Conservation (phyloP, 1,284 basidiomycete genomes). For the Kalmanozyma brasiliensis region DNA sequence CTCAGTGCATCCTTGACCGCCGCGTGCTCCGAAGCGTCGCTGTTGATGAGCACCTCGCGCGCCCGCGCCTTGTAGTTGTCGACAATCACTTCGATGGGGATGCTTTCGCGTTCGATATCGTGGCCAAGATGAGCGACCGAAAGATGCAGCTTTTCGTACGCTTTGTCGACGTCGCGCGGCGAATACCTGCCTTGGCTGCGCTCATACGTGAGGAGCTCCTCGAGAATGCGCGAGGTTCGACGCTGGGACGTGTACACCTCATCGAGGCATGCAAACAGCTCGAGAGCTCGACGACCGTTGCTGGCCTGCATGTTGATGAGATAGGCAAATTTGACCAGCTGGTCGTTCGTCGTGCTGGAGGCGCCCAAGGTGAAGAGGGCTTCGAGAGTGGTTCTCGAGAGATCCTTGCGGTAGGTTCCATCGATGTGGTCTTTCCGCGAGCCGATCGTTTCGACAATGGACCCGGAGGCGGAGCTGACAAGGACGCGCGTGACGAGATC, state of each 20-base stretch:
- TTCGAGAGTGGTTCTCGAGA: constrained; percentile 15
- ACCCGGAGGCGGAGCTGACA: constrained; percentile 13
- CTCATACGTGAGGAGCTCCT: constrained; percentile 45
- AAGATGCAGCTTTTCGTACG: constrained; percentile 40
- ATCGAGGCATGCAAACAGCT: constrained; percentile 36
- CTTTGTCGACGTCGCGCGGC: constrained; percentile 35
- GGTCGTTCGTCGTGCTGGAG: constrained; percentile 27
- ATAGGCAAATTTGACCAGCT: constrained; percentile 50
- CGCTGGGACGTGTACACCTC: constrained; percentile 30
- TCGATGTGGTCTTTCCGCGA: constrained; percentile 28
- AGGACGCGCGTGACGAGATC: constrained; percentile 11
- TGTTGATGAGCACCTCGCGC: constrained; percentile 33
- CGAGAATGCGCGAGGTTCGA: constrained; percentile 29
- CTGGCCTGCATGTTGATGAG: constrained; percentile 39
- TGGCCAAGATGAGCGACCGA: constrained; percentile 27
- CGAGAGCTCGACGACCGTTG: constrained; percentile 1
- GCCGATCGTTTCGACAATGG: constrained; percentile 28
- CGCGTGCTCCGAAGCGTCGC: constrained; percentile 35
- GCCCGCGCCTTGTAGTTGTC: constrained; percentile 40
- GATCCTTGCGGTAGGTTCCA: constrained; percentile 9
- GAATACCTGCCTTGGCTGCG: constrained; percentile 33
- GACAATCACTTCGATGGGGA: constrained; percentile 38
- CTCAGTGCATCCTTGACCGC: constrained; percentile 43
- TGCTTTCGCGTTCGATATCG: constrained; percentile 24
- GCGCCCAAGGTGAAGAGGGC: constrained; percentile 32